These are phyloP conservation scores for Cardiospermum halicacabum DNA, from an alignment of 345 rosid genomes.

Conservation along the genomic window DNA sequence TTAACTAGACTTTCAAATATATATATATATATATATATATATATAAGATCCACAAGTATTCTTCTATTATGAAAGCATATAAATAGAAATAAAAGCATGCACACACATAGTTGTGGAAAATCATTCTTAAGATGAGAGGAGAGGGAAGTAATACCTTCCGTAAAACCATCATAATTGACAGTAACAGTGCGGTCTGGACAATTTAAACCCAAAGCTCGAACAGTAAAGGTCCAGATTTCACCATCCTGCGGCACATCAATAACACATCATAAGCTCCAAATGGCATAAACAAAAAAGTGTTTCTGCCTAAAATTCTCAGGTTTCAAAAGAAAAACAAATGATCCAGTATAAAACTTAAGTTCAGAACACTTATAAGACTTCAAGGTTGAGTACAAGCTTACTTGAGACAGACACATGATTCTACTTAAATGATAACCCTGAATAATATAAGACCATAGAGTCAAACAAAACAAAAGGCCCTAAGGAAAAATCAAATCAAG, in stretches of 20 bases:
- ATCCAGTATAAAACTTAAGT: background rate
- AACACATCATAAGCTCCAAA: background rate
- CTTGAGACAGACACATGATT: too few relatives aligned
- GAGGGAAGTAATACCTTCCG: constrained; percentile 42
- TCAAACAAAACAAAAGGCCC: too few relatives aligned
- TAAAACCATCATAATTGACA: constrained; percentile 66
- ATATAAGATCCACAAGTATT: too few relatives aligned
- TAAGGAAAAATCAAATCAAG: too few relatives aligned
- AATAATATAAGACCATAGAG: too few relatives aligned
- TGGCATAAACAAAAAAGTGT: background rate
- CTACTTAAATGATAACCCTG: too few relatives aligned
- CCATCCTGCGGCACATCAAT: constrained; percentile 39
- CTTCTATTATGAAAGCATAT: background rate
- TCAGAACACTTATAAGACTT: too few relatives aligned
- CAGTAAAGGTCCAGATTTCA: constrained; percentile 62
- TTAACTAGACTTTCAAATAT: too few relatives aligned
- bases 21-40: too few relatives aligned
- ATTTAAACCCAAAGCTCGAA: constrained; percentile 43
- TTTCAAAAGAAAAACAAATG: background rate
- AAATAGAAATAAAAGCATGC: background rate
- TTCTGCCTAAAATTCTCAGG: background rate
- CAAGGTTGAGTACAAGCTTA: too few relatives aligned
- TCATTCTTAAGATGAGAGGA: background rate
- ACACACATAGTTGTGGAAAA: background rate
- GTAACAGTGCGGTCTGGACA: constrained; percentile 48